These are phyloP conservation scores for Xanthoconium separans DNA, from an alignment of 1,284 basidiomycete species.

Conservation along the genomic window DNA sequence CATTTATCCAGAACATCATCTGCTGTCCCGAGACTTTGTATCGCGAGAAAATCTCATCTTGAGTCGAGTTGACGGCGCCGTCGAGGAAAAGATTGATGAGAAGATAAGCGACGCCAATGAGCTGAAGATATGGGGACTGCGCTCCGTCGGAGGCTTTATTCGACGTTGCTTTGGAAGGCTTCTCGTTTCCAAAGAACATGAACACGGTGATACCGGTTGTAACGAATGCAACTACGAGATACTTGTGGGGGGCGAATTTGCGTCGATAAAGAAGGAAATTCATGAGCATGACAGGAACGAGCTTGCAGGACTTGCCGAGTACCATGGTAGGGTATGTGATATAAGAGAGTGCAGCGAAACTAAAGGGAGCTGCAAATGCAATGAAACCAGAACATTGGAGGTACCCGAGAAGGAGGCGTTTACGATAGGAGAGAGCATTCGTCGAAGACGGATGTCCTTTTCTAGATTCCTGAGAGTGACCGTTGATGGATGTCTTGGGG, in stretches of 20 bases:
- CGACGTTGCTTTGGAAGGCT: constrained; percentile 44
- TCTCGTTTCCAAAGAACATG: constrained; percentile 82
- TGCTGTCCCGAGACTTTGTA: constrained; percentile 88
- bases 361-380: constrained; percentile 90
- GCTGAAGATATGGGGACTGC: constrained; percentile 47
- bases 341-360: constrained; percentile 91
- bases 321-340: constrained; percentile 99
- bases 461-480: constrained; percentile 29
- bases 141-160: constrained; percentile 32
- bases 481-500: constrained; percentile 24
- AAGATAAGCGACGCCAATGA: constrained; percentile 71
- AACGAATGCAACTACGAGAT: constrained; percentile 89
- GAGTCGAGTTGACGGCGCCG: constrained; percentile 95
- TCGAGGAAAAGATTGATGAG: constrained; percentile 89
- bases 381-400: constrained; percentile 88
- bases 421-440: constrained; percentile 42
- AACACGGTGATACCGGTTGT: constrained; percentile 93
- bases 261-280: constrained; percentile 89
- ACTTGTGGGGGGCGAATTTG: constrained; percentile 91
- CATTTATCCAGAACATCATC: constrained; percentile 99
- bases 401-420: constrained; percentile 65
- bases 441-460: constrained; percentile 38
- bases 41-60: constrained; percentile 91
- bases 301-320: constrained; percentile 97
- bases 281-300: constrained; percentile 95